phyloP scores from a whole-genome alignment of 371 early-diverging fungal species.

The Syncephalis fuscata region DNA sequence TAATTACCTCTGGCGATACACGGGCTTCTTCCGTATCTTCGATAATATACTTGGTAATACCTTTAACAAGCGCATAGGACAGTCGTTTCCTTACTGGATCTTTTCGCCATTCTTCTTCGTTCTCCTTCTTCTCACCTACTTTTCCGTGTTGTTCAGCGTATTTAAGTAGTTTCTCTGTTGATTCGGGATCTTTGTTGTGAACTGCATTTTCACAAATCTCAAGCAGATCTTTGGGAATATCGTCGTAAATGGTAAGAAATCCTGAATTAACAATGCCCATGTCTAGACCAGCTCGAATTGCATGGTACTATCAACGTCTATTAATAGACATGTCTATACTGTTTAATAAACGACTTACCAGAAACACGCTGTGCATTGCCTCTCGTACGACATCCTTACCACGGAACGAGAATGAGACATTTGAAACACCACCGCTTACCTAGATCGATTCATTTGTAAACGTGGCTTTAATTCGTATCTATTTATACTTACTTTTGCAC shows the following conservation, averaged over 20 bases:
- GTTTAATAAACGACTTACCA: conserved; percentile 9
- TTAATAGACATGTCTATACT: too few species aligned
- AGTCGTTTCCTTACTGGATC: conserved; percentile 58
- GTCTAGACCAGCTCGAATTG: conserved; percentile 83
- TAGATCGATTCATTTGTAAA: too few species aligned
- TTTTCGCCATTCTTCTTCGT: conserved; percentile 74
- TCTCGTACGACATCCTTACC: conserved; percentile 81
- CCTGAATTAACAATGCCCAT: conserved; percentile 96
- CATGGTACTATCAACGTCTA: conserved; percentile 33
- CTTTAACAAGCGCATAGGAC: conserved; percentile 72
- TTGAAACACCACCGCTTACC: conserved; percentile 88
- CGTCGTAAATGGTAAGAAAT: conserved; percentile 83
- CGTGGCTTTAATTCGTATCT: too few species aligned
- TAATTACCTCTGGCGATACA: background rate
- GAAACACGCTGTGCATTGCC: conserved; percentile 90
- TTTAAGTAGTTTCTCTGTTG: conserved; percentile 74
- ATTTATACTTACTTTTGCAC: conserved; percentile 61
- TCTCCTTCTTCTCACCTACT: conserved; percentile 49
- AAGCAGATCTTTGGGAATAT: conserved; percentile 80
- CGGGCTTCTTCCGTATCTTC: conserved; percentile 90
- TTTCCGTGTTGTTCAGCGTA: conserved; percentile 75
- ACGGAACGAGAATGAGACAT: conserved; percentile 89
- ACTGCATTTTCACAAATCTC: conserved; percentile 81
- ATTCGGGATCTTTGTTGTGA: conserved; percentile 75
- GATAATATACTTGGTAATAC: conserved; percentile 77